Evolutionary conservation across 139 green algal genomes (phyloP).

Genomic region (Tetradesmus obliquus): DNA sequence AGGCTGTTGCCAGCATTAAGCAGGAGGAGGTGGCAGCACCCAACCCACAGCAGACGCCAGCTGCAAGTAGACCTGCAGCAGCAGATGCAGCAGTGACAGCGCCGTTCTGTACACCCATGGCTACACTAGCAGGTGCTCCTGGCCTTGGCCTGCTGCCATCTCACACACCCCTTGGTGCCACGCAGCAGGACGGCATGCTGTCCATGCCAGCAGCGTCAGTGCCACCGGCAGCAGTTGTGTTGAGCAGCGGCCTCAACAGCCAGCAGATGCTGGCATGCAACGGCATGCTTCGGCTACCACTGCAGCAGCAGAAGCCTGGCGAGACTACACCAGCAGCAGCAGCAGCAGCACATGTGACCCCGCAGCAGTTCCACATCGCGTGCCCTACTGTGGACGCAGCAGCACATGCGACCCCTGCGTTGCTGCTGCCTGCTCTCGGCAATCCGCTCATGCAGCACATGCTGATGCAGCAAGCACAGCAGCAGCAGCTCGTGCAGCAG

Average conservation of each 20-base stretch:
- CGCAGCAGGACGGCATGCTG: neutral
- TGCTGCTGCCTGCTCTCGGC: constrained; percentile 18
- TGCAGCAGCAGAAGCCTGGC: neutral
- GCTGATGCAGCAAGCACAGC: neutral
- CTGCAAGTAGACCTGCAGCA: neutral
- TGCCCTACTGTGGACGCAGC: neutral
- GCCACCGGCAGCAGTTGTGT: neutral
- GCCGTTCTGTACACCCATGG: neutral
- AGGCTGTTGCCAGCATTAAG: neutral
- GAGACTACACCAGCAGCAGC: neutral
- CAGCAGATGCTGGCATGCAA: constrained; percentile 14
- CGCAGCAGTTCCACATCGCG: neutral
- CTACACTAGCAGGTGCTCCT: constrained; percentile 2
- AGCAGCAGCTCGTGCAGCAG: constrained; percentile 21
- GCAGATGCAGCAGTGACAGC: constrained; percentile 1
- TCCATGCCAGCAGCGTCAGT: neutral
- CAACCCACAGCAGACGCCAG: neutral
- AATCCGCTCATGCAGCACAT: neutral
- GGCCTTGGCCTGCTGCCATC: neutral
- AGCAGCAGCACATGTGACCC: neutral
- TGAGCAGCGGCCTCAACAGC: neutral
- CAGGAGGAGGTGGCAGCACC: neutral
- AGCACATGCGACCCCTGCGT: neutral
- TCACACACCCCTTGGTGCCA: neutral
- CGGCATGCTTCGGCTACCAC: neutral